Conservation (phyloP, 164 flowering plant genomes). For the Aristolochia californica region DNA sequence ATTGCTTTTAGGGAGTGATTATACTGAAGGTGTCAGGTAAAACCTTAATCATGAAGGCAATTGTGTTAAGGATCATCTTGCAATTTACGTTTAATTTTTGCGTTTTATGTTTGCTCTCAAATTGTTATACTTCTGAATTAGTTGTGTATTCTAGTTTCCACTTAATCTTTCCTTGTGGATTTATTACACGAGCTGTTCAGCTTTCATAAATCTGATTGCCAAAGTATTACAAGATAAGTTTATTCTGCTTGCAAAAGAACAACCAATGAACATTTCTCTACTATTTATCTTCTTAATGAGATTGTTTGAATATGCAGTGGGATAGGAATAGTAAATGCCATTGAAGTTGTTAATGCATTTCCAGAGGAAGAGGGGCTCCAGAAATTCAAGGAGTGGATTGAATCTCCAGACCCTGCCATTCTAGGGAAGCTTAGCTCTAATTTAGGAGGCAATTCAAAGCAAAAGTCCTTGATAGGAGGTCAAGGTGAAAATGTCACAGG, state of each 20-base stretch:
- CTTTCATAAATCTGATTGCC: too few species aligned
- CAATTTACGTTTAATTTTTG: too few species aligned
- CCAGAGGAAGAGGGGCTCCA: slow-evolving; percentile 89
- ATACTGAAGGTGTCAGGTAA: slow-evolving; percentile 96
- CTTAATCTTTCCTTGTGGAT: too few species aligned
- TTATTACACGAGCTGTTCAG: too few species aligned
- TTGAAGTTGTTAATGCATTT: slow-evolving; percentile 92
- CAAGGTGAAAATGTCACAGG: slow-evolving; percentile 10
- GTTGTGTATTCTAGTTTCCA: too few species aligned
- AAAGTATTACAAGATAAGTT: too few species aligned
- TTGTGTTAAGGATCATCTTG: background rate
- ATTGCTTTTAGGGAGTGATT: slow-evolving; percentile 94
- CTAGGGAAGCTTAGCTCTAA: slow-evolving; percentile 39
- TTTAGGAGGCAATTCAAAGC: slow-evolving; percentile 37
- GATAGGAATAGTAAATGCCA: slow-evolving; percentile 95
- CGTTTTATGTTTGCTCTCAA: too few species aligned
- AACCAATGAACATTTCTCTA: background rate
- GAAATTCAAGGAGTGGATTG: slow-evolving; percentile 89
- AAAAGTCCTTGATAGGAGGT: slow-evolving; percentile 4
- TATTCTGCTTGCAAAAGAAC: too few species aligned
- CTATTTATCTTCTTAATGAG: background rate
- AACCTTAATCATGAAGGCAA: background rate
- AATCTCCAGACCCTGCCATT: slow-evolving; percentile 92
- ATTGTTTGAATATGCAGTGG: slow-evolving; percentile 15
- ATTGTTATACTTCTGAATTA: too few species aligned